phyloP scores from a whole-genome alignment of 2,329 filamentous ascomycete species.

The Fusarium palustre region DNA sequence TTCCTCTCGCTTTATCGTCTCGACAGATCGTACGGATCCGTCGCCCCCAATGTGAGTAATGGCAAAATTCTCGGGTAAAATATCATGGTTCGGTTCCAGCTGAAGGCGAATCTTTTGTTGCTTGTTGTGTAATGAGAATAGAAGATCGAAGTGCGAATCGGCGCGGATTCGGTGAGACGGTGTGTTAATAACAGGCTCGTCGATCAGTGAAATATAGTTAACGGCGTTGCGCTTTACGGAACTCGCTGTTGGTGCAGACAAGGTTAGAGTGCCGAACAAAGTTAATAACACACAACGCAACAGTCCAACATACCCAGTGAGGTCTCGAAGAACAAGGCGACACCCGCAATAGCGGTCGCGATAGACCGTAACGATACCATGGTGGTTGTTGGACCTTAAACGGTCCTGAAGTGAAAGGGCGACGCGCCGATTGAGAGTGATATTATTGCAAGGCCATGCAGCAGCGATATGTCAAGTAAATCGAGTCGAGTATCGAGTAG shows the following conservation, averaged over 20 bases:
- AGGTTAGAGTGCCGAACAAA: slow-evolving; percentile 35
- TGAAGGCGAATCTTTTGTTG: slow-evolving; percentile 79
- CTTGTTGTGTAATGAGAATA: slow-evolving; percentile 77
- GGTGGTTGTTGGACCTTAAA: slow-evolving; percentile 36
- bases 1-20: slow-evolving; percentile 76
- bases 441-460: slow-evolving; percentile 40
- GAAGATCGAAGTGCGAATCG: slow-evolving; percentile 84
- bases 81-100: slow-evolving; percentile 91
- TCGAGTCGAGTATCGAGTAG: slow-evolving; percentile 1
- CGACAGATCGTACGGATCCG: slow-evolving; percentile 74
- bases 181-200: slow-evolving; percentile 81
- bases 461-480: slow-evolving; percentile 2
- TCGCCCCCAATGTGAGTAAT: slow-evolving; percentile 79
- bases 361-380: slow-evolving; percentile 53
- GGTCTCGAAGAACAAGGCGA: slow-evolving; percentile 49
- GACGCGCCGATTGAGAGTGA: slow-evolving; percentile 21
- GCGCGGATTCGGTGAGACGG: slow-evolving; percentile 83
- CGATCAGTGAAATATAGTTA: slow-evolving; percentile 76
- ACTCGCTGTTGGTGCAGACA: slow-evolving; percentile 62
- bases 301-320: slow-evolving; percentile 48
- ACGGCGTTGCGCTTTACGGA: slow-evolving; percentile 83
- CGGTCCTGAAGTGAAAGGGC: slow-evolving; percentile 34
- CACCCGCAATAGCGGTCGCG: slow-evolving; percentile 48
- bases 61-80: slow-evolving; percentile 80
- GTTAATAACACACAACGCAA: background rate